A percentile compares a stretch with the other conserved stretches of the same genome.
Evolutionary conservation across 2,329 filamentous ascomycete genomes (phyloP).

Genomic region (Emergomyces orientalis): DNA sequence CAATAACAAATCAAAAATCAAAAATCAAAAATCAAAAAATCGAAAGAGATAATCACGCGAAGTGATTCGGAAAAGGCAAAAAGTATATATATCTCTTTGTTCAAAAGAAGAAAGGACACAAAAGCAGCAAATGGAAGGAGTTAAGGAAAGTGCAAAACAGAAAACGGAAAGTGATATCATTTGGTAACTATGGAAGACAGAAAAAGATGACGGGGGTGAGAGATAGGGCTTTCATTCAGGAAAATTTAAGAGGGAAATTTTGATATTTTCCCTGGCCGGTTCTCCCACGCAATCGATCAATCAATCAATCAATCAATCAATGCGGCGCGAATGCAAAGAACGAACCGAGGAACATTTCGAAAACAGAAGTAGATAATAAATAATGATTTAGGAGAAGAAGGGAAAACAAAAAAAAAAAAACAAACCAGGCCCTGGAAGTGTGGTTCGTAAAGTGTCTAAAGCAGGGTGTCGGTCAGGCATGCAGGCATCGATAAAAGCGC

Average conservation of each 20-base stretch:
- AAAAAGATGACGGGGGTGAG: background rate
- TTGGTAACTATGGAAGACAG: background rate
- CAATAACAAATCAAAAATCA: background rate
- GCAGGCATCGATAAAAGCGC: background rate
- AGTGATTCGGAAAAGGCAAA: no score
- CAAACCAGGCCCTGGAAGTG: background rate
- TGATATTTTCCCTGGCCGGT: background rate
- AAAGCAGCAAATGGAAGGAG: no score
- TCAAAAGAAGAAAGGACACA: no score
- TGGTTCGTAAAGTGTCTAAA: background rate
- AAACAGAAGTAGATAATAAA: background rate
- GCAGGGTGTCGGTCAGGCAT: background rate
- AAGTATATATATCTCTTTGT: no score
- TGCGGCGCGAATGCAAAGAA: constrained; percentile 1
- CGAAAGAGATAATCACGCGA: no score
- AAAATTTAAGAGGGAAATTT: background rate
- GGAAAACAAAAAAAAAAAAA: background rate
- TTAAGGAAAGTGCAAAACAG: background rate
- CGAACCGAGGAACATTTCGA: background rate
- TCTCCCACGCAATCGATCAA: background rate
- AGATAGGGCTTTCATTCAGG: background rate
- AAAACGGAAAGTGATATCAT: background rate
- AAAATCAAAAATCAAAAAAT: background rate
- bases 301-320: background rate
- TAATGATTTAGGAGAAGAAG: background rate